Evolutionary conservation across 1,284 basidiomycete genomes (phyloP), one percentile per base, ranked within the genome.

Genomic region (Cystobasidium sp.): DNA sequence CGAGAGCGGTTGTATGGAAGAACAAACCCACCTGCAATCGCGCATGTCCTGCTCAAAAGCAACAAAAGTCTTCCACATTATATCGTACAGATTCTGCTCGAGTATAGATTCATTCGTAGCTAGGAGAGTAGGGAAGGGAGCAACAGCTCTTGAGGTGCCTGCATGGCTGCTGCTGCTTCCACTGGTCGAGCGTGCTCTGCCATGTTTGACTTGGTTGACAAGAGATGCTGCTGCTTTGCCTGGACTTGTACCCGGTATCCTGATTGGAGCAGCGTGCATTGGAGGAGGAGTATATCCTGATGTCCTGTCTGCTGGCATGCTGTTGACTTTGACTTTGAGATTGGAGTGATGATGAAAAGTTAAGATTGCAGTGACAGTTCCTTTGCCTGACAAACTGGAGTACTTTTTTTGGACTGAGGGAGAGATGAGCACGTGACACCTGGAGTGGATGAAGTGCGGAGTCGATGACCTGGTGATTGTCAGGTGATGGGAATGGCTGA

Each of bases 31-130:
- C 70, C 41, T 62, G 49, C 59, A 52, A 20, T 73, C 70, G n/a
- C 70, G 62, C 41, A 52, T 53, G 31, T 73, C 70, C 58, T 73
- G 70, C 63, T 73, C 70, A 41, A 62, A 73, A 14, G 70, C 70
- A n/a, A 73, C 70, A 49, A 73, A 73, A 8, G 63, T 66, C 70
- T 73, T 73, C 70, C 70, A 73, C 31, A 73, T 43, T 49, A 73
- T 66, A 20, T 73, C 70, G 51, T 44, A 65, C 24, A 61, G 44
- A 63, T 73, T 66, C 63, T 73, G 70, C 31, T 73, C 70, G 44
- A 73, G 70, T 18, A 73, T 20, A 43, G 31, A 41, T 37, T 73
- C 70, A 20, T 43, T 6, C 6, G 70, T 61, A 37, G 70, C 58
- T 20, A 62, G 49, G 39, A 73, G 52, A 20, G 63, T 59, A 49